A percentile compares a stretch with the other conserved stretches of the same genome.
Conservation (phyloP, 2,329 filamentous ascomycete genomes). For the Ceratocystis albifundus region DNA sequence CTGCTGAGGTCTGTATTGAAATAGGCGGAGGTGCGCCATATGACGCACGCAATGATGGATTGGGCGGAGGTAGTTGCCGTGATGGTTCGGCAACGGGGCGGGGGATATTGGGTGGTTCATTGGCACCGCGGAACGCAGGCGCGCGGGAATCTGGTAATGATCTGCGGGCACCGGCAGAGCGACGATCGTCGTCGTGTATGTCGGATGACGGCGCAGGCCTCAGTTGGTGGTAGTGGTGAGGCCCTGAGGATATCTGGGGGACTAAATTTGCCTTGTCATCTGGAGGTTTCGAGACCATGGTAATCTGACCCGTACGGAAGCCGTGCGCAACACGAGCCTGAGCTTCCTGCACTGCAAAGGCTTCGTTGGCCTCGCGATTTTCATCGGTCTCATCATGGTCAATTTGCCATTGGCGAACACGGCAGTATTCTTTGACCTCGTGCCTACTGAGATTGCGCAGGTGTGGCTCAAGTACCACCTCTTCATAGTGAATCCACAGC, state of each 20-base stretch:
- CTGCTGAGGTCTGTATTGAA: background rate
- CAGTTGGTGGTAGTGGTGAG: slow-evolving; percentile 21
- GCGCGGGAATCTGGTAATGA: slow-evolving; percentile 20
- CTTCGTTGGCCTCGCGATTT: slow-evolving; percentile 41
- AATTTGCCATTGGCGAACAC: slow-evolving; percentile 48
- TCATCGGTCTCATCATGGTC: slow-evolving; percentile 42
- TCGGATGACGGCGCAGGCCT: slow-evolving; percentile 16
- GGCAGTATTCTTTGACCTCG: slow-evolving; percentile 53
- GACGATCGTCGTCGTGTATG: slow-evolving; percentile 1
- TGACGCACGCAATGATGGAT: background rate
- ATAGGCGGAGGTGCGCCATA: slow-evolving; percentile 8
- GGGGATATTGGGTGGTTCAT: slow-evolving; percentile 11
- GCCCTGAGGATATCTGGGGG: slow-evolving; percentile 21
- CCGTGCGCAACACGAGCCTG: slow-evolving; percentile 35
- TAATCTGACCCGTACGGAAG: slow-evolving; percentile 25
- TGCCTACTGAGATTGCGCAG: slow-evolving; percentile 40
- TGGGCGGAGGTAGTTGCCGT: slow-evolving; percentile 8
- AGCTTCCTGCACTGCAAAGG: slow-evolving; percentile 41
- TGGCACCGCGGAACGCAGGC: slow-evolving; percentile 14
- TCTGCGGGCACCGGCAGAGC: background rate
- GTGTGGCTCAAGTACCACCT: slow-evolving; percentile 48
- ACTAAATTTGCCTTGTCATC: slow-evolving; percentile 22
- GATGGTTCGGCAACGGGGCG: slow-evolving; percentile 3
- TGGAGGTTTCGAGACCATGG: slow-evolving; percentile 26
- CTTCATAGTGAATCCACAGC: slow-evolving; percentile 52